Base-by-base conservation (phyloP, 73 alveolate genomes). In the Paramecium sonneborni region DNA sequence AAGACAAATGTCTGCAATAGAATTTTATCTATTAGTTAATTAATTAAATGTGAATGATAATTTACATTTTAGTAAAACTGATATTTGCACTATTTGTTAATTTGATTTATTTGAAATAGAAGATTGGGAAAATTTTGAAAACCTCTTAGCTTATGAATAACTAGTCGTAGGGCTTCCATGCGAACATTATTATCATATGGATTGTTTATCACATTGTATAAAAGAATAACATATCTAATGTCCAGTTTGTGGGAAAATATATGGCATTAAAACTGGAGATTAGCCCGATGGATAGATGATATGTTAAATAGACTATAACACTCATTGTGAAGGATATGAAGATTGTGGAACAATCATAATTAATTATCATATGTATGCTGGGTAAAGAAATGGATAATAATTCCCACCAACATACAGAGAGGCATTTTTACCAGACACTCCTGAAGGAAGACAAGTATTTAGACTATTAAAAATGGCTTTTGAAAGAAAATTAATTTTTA, bases 401-500 rank as follows among this genome's bases (percentile, higher is more conserved):
- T 39, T 86, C 37, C 87, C 93, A 11, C 18, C 79, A n/a, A 86
- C 93, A 23, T 35, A 32, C 35, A 86, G 93, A 38, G 28, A 55
- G 70, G 93, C 87, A 0, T 86, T 62, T 24, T 37, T 86, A 34
- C 93, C 93, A 8, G 88, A 86, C 68, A 86, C 62, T 37, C 74
- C 41, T 12, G 93, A 86, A 58, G 93, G 93, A 35, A 93, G 97
- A 86, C 95, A 95, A 57, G 94, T 97, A 18, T 92, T 97, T 56
- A 92, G 94, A 58, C 85, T 97, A 57, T 93, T 97, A 52, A 94
- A 93, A 58, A 94, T 94, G 57, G 97, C 98, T 5, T 97, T 97
- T 92, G 95, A 96, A 85, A 92, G 99, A 92, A 96, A 94, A 92
- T 69, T 97, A 62, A 97, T 96, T 20, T 97, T 97, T 67, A 97